phyloP scores from a whole-genome alignment of 2,329 filamentous ascomycete genomes.

The Trichoderma sp. region DNA sequence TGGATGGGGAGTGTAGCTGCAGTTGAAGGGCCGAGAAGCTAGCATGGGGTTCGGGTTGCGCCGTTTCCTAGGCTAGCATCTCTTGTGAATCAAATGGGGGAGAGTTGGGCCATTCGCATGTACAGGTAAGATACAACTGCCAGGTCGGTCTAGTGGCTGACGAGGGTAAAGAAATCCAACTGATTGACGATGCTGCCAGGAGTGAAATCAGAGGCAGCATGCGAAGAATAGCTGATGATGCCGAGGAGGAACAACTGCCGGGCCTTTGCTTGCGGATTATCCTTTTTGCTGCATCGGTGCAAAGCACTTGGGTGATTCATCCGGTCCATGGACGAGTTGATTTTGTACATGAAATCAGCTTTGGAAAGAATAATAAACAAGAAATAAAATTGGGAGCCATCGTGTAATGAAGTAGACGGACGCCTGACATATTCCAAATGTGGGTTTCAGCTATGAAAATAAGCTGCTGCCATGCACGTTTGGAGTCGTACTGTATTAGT shows the following conservation, averaged over 20 bases:
- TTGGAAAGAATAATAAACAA: background rate
- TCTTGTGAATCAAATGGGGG: background rate
- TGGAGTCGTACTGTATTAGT: background rate
- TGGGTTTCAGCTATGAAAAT: background rate
- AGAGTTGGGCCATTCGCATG: background rate
- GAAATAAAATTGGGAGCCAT: background rate
- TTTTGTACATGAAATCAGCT: background rate
- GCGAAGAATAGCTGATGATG: background rate
- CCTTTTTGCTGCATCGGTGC: background rate
- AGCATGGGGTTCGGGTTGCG: slow-evolving; percentile 8
- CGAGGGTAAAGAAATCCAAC: background rate
- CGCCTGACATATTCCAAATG: background rate
- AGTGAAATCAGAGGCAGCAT: background rate
- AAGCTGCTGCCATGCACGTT: background rate
- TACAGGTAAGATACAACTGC: background rate
- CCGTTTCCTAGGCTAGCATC: background rate
- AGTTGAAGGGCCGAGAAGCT: background rate
- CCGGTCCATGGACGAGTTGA: background rate
- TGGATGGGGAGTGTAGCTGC: background rate
- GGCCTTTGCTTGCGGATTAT: background rate
- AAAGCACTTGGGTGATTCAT: background rate
- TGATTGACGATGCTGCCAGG: background rate
- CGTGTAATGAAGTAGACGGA: background rate
- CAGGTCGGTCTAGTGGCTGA: background rate
- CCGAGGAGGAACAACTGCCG: background rate